Percentiles rank a stretch among this genome's conserved stretches.
These are phyloP conservation scores for Rubroshorea leprosula DNA, from an alignment of 345 rosid genomes.

Conservation along the genomic window DNA sequence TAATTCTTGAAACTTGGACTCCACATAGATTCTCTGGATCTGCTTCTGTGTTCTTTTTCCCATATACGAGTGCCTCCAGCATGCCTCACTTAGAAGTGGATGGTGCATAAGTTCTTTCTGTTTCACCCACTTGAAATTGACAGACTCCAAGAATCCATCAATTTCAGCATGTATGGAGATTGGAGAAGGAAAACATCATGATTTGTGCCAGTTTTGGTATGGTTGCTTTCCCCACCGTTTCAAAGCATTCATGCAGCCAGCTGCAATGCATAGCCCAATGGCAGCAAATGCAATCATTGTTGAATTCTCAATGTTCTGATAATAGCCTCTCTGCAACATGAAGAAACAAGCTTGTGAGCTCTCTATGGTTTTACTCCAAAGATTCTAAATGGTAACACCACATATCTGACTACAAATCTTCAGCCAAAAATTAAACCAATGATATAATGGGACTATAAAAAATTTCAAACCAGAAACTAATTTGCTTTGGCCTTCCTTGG, in stretches of 20 bases:
- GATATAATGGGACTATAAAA: too few species aligned
- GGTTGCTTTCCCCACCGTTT: constrained; percentile 93
- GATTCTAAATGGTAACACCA: too few species aligned
- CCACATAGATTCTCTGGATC: neutral
- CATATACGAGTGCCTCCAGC: neutral
- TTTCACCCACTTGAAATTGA: constrained; percentile 5
- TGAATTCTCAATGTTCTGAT: constrained; percentile 55
- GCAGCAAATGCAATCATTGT: constrained; percentile 62
- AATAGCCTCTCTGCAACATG: constrained; percentile 68
- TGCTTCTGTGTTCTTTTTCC: neutral
- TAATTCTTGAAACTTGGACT: constrained; percentile 5
- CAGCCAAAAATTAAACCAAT: too few species aligned
- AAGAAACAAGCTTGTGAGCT: constrained; percentile 15
- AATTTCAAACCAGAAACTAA: too few species aligned
- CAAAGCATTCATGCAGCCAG: constrained; percentile 73
- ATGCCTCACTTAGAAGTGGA: constrained; percentile 1
- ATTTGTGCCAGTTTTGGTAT: constrained; percentile 71
- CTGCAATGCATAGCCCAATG: constrained; percentile 56
- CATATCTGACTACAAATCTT: too few species aligned
- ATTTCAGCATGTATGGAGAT: neutral
- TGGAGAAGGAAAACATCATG: constrained; percentile 26
- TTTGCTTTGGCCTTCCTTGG: too few species aligned
- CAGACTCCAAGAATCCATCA: constrained; percentile 13
- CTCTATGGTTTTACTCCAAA: neutral
- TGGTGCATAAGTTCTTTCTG: neutral